Evolutionary conservation across 257 asterid genomes (phyloP), one percentile per base, ranked within the genome.

Genomic region (Plantago ovata): DNA sequence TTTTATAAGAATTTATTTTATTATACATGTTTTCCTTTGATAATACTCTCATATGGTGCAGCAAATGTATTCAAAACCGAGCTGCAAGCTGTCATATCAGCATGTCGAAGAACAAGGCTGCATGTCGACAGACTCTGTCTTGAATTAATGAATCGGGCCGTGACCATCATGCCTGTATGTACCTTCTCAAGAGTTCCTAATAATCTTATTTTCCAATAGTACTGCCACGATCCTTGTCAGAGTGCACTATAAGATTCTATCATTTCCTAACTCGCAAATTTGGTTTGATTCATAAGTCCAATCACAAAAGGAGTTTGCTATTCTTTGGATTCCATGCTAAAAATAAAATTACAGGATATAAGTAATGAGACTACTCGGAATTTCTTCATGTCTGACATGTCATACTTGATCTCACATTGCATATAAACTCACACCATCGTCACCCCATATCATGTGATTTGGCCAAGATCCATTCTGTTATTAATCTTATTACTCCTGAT

Each of bases 81-180:
- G 75, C 67, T 92, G 72, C 89, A 73, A 72, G 84, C 82, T 60
- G 75, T 79, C 70, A 77, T 92, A 60, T 76, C 82, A 67, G 80
- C 76, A 59, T 92, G 95, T 65, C 84, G 91, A 69, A 70, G 80
- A 69, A 85, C 91, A 10, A 83, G 98, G 44, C 38, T 64, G 61
- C 77, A 75, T 65, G 94, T 88, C 61, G 87, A 88, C 63, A 71
- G 71, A 66, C 53, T 63, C 49, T 82, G 89, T 73, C 70, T 39
- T 58, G 53, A 55, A 68, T 58, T 88, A 63, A 65, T 84, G 68
- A 67, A 73, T 79, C 67, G 69, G 67, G 83, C 82, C 24, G 89
- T 82, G 68, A 76, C 82, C 11, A 50, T 88, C 65, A 61, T 65
- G 79, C 95, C 81, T 56, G 96, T 88, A 83, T 69, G 96, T 68